Evolutionary conservation across 2,329 filamentous ascomycete species (phyloP), one percentile per base, ranked within the genome.

Genomic region (Pseudogymnoascus sp.): DNA sequence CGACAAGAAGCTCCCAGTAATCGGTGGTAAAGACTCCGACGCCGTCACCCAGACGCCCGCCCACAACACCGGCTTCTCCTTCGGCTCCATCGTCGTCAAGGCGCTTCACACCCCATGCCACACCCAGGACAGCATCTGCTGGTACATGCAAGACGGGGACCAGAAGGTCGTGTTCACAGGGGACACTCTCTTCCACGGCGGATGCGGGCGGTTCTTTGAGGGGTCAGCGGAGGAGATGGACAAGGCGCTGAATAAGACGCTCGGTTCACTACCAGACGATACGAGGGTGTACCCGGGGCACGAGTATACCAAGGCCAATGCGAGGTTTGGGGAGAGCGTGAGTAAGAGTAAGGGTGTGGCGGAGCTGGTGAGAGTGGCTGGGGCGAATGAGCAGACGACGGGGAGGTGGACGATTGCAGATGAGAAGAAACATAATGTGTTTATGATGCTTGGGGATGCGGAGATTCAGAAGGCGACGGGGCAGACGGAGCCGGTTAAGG

Each of bases 41-140:
- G 84, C 84, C 24, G 93, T 97, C 56, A 92, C 87, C 24, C 81
- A 81, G 69, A 96, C 89, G 0, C 93, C 93, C 0, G 76, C 78
- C 2, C 84, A 97, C 74, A 86, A 87, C 40, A 85, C 91, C 68
- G 85, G 81, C 2, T 96, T 97, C 80, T 88, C 85, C 67, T 85
- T 99, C 66, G 95, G 95, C 63, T 82, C 83, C 68, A 95, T 99
- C 74, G 82, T 83, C 13, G 88, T 97, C 64, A 93, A 85, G 73
- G 89, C 90, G 24, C 80, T 97, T n/a, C 90, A 97, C 77, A 99
- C 95, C 11, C 95, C 95, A 1, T 99, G 95, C 76, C 95, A 99
- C 75, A 99, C 95, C 1, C 93, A 97, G 78, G 95, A 99, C 78
- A 97, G 93, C 75, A 96, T 99, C 74, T 99, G 95, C 81, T 99